A percentile compares a stretch with the other conserved stretches of the same genome.
Evolutionary conservation across 148 eudicot species (phyloP).

Genomic region (Rheum nobile): DNA sequence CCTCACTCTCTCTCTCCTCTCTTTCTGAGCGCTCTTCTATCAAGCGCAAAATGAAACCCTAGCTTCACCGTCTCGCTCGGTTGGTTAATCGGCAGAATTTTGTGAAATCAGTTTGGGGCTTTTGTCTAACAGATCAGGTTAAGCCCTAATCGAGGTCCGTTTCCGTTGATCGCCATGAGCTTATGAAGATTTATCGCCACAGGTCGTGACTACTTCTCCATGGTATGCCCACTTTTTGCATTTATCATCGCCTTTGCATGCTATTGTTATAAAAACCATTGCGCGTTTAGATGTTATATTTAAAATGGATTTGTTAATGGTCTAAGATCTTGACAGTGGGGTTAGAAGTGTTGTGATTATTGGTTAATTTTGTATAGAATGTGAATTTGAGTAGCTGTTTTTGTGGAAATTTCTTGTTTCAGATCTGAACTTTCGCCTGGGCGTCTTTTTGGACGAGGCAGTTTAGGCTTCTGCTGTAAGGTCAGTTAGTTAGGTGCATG

Average conservation of each 20-base stretch:
- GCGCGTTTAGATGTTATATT: not conserved
- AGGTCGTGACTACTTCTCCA: not conserved
- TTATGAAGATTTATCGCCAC: not conserved
- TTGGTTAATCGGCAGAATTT: constrained; percentile 7
- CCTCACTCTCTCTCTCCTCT: constrained; percentile 8
- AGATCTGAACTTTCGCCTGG: constrained; percentile 8
- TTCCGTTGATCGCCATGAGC: not conserved
- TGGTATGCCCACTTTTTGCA: constrained; percentile 1
- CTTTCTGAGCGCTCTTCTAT: constrained; percentile 9
- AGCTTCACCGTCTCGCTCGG: constrained; percentile 9
- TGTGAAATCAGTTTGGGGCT: constrained; percentile 2
- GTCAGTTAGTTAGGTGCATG: constrained; percentile 8
- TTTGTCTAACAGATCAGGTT: not conserved
- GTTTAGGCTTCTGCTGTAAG: constrained; percentile 1
- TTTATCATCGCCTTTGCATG: constrained; percentile 5
- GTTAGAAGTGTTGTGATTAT: not conserved
- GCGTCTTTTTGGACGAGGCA: constrained; percentile 5
- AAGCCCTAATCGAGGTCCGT: not conserved
- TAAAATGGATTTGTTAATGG: not conserved
- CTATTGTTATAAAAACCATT: not conserved
- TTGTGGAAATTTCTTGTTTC: constrained; percentile 6
- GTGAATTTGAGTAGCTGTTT: not conserved
- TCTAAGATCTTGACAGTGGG: constrained; percentile 1
- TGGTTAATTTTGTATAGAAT: not conserved
- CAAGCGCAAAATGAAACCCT: constrained; percentile 8